A percentile compares a stretch with the other conserved stretches of the same genome.
Conservation (phyloP, 179 eudicot species). For the Heliamphora pulchella region DNA sequence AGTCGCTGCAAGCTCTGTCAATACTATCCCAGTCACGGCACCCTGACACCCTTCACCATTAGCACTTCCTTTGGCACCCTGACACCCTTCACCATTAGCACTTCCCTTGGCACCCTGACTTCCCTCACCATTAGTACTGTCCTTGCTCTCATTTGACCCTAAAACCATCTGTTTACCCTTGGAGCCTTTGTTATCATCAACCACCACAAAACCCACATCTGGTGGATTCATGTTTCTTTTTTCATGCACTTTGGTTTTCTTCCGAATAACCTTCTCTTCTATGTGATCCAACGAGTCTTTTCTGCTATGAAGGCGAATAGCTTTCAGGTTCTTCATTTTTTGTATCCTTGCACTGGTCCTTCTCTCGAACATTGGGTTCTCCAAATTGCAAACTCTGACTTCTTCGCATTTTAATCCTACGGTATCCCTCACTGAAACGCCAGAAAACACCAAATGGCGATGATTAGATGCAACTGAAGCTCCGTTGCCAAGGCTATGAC, state of each 20-base stretch:
- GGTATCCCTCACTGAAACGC: no score
- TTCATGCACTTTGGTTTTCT: slow-evolving; percentile 6
- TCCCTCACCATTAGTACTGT: slow-evolving; percentile 8
- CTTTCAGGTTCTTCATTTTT: slow-evolving; percentile 16
- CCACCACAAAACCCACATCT: neutral
- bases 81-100: no score
- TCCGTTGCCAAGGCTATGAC: no score
- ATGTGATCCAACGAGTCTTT: neutral
- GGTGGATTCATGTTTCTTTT: slow-evolving; percentile 8
- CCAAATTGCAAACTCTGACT: no score
- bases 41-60: no score
- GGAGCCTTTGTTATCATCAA: neutral
- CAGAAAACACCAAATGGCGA: no score
- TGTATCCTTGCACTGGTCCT: slow-evolving; percentile 24
- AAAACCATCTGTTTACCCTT: neutral
- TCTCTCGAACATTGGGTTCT: slow-evolving; percentile 2
- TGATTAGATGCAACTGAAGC: no score
- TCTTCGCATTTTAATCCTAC: no score
- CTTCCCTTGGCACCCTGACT: no score
- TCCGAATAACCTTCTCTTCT: slow-evolving; percentile 8
- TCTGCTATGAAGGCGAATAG: neutral
- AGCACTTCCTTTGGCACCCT: no score
- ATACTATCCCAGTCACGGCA: neutral
- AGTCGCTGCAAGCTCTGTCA: slow-evolving; percentile 19
- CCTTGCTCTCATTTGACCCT: neutral